A percentile compares a stretch with the other conserved stretches of the same genome.
These are phyloP conservation scores for Neophaeococcomyces aloes DNA, from an alignment of 2,329 filamentous ascomycete genomes.

Conservation along the genomic window DNA sequence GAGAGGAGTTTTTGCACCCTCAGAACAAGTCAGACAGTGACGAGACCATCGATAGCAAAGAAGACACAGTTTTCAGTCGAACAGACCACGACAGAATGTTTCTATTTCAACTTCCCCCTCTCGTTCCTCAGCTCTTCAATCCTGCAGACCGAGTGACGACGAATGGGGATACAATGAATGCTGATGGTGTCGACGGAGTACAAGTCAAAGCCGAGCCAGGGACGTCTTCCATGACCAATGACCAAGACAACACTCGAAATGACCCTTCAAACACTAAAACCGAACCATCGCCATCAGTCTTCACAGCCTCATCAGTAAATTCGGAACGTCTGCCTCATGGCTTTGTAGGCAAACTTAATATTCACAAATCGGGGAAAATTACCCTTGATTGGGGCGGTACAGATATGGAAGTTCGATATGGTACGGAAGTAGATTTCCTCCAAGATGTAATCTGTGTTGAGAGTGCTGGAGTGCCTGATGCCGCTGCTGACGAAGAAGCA, in stretches of 20 bases:
- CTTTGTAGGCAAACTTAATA: constrained; percentile 49
- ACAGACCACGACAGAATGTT: constrained; percentile 47
- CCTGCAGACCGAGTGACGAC: constrained; percentile 23
- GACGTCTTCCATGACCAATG: neutral
- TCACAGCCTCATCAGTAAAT: constrained; percentile 1
- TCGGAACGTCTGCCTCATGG: constrained; percentile 39
- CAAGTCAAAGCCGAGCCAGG: constrained; percentile 13
- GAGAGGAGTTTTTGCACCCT: constrained; percentile 10
- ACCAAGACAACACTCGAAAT: constrained; percentile 26
- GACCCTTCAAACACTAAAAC: constrained; percentile 19
- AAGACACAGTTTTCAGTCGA: constrained; percentile 21
- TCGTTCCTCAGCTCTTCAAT: constrained; percentile 46
- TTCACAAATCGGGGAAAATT: constrained; percentile 52
- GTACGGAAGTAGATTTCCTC: constrained; percentile 46
- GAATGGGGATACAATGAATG: constrained; percentile 8
- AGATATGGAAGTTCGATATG: constrained; percentile 47
- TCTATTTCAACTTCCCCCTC: constrained; percentile 54
- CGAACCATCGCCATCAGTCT: constrained; percentile 2
- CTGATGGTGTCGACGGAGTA: constrained; percentile 9
- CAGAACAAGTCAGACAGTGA: constrained; percentile 9
- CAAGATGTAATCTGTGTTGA: constrained; percentile 46
- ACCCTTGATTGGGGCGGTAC: constrained; percentile 55
- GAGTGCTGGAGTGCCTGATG: constrained; percentile 5
- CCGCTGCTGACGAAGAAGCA: constrained; percentile 18
- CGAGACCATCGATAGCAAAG: constrained; percentile 16